Evolutionary conservation across 805 yeast genomes (phyloP), one percentile per base, ranked within the genome.

Genomic region (Zygotorulaspora chibaensis): DNA sequence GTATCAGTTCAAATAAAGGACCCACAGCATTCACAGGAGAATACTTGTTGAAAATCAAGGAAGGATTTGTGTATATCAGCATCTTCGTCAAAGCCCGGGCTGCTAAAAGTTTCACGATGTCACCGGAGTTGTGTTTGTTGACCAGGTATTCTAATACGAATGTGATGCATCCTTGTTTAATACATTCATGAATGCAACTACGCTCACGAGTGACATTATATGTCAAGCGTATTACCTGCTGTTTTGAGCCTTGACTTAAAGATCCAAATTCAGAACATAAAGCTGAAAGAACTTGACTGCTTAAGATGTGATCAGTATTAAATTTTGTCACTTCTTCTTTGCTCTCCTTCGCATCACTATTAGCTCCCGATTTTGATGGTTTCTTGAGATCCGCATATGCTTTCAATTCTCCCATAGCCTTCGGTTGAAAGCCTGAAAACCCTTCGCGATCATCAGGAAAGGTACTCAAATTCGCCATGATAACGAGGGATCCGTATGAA

Each of bases 141-240:
- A 48, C 52, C 33, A 76, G 57, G 41, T 61, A 74, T 37, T 69
- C 68, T 13, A 79, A 35, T 1, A 73, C 38, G 0, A 73, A 48
- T 13, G 68, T 66, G 4, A 73, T 56, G 1, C 73, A 72, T 2
- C 83, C 83, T 56, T 79, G 81, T 45, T 61, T 67, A 26, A 69
- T 73, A 18, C 72, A 60, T 46, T 58, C 71, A 6, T 51, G 45
- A 49, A 52, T 49, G 30, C 15, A n/a, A 2, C 43, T 38, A 13
- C 50, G 57, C 2, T 54, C 47, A 33, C 62, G 55, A 2, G 68
- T 55, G 2, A 63, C 28, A 42, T 68, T 70, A 50, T 62, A 61
- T 6, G 67, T 45, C 5, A 69, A 51, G 13, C 62, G 59, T 13
- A 68, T 51, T 1, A 57, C 48, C 44, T 67, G 72, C 30, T 62